These are phyloP conservation scores for Arctostaphylos glauca DNA, from an alignment of 148 eudicot genomes.

Conservation along the genomic window DNA sequence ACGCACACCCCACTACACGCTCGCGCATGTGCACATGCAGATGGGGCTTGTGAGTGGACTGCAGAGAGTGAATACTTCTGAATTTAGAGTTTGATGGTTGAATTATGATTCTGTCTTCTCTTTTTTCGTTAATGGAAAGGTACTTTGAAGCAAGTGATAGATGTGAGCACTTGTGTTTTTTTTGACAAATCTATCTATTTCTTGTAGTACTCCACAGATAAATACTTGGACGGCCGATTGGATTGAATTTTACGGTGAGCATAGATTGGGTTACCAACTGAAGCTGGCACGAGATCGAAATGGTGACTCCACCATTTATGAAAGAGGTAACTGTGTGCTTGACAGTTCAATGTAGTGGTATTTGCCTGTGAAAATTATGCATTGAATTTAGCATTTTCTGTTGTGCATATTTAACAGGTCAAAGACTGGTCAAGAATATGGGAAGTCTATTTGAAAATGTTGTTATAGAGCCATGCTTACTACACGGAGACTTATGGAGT, in stretches of 20 bases:
- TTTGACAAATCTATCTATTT: slow-evolving; percentile 4
- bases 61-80: not conserved
- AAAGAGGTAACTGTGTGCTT: slow-evolving; percentile 57
- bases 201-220: slow-evolving; percentile 84
- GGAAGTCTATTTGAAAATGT: slow-evolving; percentile 65
- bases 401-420: slow-evolving; percentile 50
- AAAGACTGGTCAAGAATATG: slow-evolving; percentile 69
- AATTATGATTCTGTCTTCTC: not conserved
- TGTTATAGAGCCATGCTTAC: slow-evolving; percentile 83
- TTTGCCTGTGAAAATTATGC: not conserved
- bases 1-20: no score
- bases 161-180: not conserved
- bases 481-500: slow-evolving; percentile 99
- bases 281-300: slow-evolving; percentile 73
- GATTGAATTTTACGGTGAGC: slow-evolving; percentile 80
- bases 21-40: not conserved
- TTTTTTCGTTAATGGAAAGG: not conserved
- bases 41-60: not conserved
- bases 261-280: slow-evolving; percentile 88
- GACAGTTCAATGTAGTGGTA: not conserved
- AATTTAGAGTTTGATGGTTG: not conserved
- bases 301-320: slow-evolving; percentile 86
- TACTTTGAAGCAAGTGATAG: not conserved
- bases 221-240: slow-evolving; percentile 96
- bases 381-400: not conserved